Conservation (phyloP, 306 rosid species). For the Pueraria montana region DNA sequence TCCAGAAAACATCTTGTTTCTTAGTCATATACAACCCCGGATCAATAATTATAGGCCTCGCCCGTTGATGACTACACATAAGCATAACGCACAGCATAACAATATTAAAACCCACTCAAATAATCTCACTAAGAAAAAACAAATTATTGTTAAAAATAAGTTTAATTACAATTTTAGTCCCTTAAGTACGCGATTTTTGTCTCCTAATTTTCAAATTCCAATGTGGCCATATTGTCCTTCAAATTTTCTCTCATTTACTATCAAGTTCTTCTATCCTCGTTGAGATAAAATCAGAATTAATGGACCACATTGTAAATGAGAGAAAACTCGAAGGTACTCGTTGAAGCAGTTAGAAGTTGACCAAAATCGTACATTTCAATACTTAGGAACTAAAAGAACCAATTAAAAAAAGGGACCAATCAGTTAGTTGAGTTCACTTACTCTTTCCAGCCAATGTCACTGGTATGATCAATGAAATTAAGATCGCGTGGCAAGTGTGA, state of each 20-base stretch:
- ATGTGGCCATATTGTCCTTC: neutral
- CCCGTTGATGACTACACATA: conserved; percentile 67
- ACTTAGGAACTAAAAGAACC: no score
- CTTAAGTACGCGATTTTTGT: neutral
- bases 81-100: neutral
- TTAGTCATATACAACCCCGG: conserved; percentile 86
- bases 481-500: conserved; percentile 82
- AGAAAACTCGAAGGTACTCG: neutral
- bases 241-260: neutral
- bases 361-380: neutral
- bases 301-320: neutral
- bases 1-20: conserved; percentile 85
- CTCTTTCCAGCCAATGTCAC: conserved; percentile 97
- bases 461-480: conserved; percentile 88
- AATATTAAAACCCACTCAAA: conserved; percentile 15
- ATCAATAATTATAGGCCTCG: conserved; percentile 86
- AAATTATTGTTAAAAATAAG: neutral
- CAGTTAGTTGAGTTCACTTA: conserved; percentile 41
- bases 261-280: neutral
- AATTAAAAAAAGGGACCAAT: neutral
- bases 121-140: neutral
- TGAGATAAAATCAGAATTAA: neutral
- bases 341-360: no score
- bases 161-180: neutral
- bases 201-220: neutral